These are phyloP conservation scores for Cardamine chenopodiifolia DNA, from an alignment of 345 rosid genomes.

Conservation along the genomic window DNA sequence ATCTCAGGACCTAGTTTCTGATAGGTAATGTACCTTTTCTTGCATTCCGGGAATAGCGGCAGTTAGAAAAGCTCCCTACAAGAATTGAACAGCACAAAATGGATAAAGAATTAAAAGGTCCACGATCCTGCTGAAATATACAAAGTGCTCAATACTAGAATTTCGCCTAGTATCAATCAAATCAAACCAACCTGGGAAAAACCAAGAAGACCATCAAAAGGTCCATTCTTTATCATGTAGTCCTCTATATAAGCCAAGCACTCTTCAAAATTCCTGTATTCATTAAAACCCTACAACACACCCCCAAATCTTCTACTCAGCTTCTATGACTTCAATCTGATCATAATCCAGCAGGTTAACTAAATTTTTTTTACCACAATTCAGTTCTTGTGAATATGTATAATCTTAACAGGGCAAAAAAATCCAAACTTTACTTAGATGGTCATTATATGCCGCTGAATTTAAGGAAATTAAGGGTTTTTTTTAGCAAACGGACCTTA, in stretches of 20 bases:
- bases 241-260: conserved; percentile 48
- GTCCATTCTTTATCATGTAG: conserved; percentile 51
- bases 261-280: conserved; percentile 50
- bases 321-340: neutral
- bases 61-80: conserved; percentile 38
- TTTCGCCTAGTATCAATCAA: neutral
- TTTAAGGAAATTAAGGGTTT: neutral
- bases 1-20: conserved; percentile 1
- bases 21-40: conserved; percentile 30
- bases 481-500: conserved; percentile 27
- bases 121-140: conserved; percentile 2
- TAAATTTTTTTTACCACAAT: neutral
- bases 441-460: neutral
- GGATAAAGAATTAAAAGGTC: neutral
- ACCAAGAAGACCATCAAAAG: conserved; percentile 57
- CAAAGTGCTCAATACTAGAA: conserved; percentile 7
- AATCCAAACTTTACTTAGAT: neutral
- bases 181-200: conserved; percentile 49
- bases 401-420: neutral
- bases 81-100: neutral
- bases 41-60: conserved; percentile 44
- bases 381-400: neutral
- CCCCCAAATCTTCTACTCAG: neutral
- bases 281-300: conserved; percentile 38
- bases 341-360: neutral